Conservation (phyloP, 257 asterid genomes). For the Ophiorrhiza pumila region DNA sequence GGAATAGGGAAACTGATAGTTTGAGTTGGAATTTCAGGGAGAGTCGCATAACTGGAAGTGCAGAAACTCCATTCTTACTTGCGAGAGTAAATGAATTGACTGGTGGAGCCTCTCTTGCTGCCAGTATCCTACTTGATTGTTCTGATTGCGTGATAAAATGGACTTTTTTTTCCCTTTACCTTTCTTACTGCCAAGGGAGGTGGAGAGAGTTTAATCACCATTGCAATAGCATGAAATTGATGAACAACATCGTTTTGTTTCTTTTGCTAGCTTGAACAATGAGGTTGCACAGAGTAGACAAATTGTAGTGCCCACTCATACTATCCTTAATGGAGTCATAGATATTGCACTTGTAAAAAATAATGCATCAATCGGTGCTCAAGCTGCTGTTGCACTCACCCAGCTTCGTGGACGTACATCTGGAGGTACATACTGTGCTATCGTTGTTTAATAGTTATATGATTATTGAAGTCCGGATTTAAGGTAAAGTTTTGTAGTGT, state of each 20-base stretch:
- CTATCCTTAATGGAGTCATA: slow-evolving; percentile 42
- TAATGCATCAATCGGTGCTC: slow-evolving; percentile 77
- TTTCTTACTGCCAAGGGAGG: not conserved
- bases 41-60: slow-evolving; percentile 70
- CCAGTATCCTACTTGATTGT: slow-evolving; percentile 61
- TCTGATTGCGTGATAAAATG: not conserved
- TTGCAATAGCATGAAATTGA: too few relatives aligned
- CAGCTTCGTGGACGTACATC: slow-evolving; percentile 36
- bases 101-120: slow-evolving; percentile 87
- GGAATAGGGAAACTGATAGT: slow-evolving; percentile 5
- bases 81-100: slow-evolving; percentile 84
- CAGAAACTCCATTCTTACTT: slow-evolving; percentile 93
- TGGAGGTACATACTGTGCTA: slow-evolving; percentile 29
- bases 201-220: not conserved
- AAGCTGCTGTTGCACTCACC: slow-evolving; percentile 74
- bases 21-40: slow-evolving; percentile 50
- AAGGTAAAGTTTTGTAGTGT: not conserved
- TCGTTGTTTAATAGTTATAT: not conserved
- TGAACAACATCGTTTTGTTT: too few relatives aligned
- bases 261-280: not conserved
- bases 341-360: slow-evolving; percentile 91
- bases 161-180: not conserved
- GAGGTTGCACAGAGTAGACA: not conserved
- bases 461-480: not conserved
- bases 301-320: too few relatives aligned